Base-by-base conservation (phyloP, 2,329 filamentous ascomycete species). In the Exophiala oligosperma region DNA sequence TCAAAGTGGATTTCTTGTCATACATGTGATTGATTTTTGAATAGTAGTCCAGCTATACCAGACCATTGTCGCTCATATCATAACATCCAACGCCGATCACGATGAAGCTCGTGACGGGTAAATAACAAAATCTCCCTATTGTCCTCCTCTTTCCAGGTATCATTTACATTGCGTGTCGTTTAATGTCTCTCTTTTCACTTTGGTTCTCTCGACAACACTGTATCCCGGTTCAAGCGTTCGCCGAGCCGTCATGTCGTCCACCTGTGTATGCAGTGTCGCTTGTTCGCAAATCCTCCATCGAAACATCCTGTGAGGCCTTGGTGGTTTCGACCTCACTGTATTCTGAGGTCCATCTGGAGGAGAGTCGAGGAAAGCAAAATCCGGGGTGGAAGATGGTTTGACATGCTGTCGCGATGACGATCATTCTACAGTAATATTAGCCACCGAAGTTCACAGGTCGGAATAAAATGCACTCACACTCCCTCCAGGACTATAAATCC, bases 401-500 rank as follows among this genome's bases (percentile, higher is more conserved):
- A 11, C 56, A 52, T 12, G 49, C 38, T 14, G 55, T 56, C 6
- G 63, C 61, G 38, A 59, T 60, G 9, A 60, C 54, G 26, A 65
- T 57, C 51, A 65, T 57, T 9, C 59, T 62, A 24, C 9, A 9
- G 14, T n/a, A 7, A 3, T 35, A 41, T 59, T 21, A 59, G 48
- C 26, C 44, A 26, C 38, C 17, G 28, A 28, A 40, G 17, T n/a
- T 28, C 28, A 24, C 21, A 28, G 43, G 23, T 21, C 35, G 24
- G 14, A 32, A 4, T 32, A 5, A 53, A 46, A 51, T 23, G n/a
- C 50, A 60, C 61, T 58, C 44, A 63, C 49, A 58, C 60, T 54
- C 80, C 79, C 62, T 83, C 81, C 2, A 83, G 68, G 4, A 77
- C 68, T 65, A 83, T 78, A 65, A 82, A 81, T 17, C 75, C 72